These are phyloP conservation scores for Pouteria campechiana DNA, from an alignment of 179 eudicot genomes.

Conservation along the genomic window DNA sequence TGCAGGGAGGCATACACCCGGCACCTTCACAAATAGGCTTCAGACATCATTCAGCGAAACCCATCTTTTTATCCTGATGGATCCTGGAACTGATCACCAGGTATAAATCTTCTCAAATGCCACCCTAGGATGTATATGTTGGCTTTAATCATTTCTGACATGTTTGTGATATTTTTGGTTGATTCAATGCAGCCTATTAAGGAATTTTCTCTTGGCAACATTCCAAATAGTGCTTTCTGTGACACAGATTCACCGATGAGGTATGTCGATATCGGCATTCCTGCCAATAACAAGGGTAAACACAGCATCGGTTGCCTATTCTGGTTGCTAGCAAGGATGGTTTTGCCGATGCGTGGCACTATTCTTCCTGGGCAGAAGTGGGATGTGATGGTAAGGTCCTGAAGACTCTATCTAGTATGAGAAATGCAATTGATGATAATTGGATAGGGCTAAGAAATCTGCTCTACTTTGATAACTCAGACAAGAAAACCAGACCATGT, in stretches of 20 bases:
- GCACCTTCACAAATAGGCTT: conserved; percentile 32
- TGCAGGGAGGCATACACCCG: conserved; percentile 36
- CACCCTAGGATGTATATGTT: not conserved
- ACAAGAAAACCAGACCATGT: too few relatives aligned
- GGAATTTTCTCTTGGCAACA: conserved; percentile 39
- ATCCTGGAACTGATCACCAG: conserved; percentile 41
- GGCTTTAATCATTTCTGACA: not conserved
- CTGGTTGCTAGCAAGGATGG: conserved; percentile 41
- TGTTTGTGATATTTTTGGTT: not conserved
- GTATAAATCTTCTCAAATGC: conserved; percentile 1
- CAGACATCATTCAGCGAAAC: conserved; percentile 36
- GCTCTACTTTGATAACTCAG: too few relatives aligned
- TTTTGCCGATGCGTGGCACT: conserved; percentile 41
- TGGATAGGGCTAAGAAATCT: too few relatives aligned
- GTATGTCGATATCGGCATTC: conserved; percentile 36
- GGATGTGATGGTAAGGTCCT: conserved; percentile 44
- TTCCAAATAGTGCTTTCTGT: conserved; percentile 42
- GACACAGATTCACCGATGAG: conserved; percentile 46
- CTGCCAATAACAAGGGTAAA: conserved; percentile 42
- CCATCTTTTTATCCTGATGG: conserved; percentile 10
- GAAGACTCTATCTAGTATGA: too few relatives aligned
- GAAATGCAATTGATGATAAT: too few relatives aligned
- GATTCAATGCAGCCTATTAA: conserved; percentile 40
- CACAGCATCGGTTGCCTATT: conserved; percentile 37
- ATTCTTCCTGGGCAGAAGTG: conserved; percentile 31